phyloP scores from a whole-genome alignment of 1,284 basidiomycete species.

The Heterobasidion irregulare region DNA sequence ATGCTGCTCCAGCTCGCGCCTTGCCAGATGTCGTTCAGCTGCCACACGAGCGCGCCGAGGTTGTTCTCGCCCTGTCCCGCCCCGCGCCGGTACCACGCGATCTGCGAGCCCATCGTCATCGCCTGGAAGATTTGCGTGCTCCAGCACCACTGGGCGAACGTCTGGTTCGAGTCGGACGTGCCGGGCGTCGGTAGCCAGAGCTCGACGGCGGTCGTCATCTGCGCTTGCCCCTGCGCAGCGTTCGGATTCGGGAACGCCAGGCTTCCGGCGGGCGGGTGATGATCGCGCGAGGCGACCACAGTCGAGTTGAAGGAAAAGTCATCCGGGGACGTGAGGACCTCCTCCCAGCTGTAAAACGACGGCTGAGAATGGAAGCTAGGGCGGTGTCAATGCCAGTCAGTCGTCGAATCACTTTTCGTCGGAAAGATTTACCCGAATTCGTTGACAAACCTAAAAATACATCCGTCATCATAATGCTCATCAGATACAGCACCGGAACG shows the following conservation, averaged over 20 bases:
- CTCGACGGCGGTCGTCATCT: constrained; percentile 45
- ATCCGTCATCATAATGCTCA: too few species aligned
- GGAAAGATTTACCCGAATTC: constrained; percentile 42
- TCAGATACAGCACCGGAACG: too few species aligned
- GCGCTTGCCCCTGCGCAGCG: constrained; percentile 41
- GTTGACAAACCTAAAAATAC: constrained; percentile 40
- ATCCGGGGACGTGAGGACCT: constrained; percentile 39
- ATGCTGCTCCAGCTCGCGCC: constrained; percentile 52
- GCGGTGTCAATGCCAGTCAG: not conserved
- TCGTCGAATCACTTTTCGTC: not conserved
- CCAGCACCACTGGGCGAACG: constrained; percentile 55
- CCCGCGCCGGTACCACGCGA: constrained; percentile 51
- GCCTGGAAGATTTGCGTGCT: constrained; percentile 52
- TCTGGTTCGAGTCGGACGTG: constrained; percentile 44
- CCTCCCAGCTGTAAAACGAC: constrained; percentile 55
- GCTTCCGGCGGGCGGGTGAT: constrained; percentile 48
- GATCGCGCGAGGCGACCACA: constrained; percentile 49
- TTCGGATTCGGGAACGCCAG: constrained; percentile 54
- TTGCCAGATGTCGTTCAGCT: constrained; percentile 65
- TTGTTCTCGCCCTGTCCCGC: constrained; percentile 51
- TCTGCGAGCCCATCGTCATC: constrained; percentile 51
- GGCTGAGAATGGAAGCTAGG: constrained; percentile 57
- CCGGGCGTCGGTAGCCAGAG: constrained; percentile 44
- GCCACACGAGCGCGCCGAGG: constrained; percentile 54
- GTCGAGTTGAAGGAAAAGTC: constrained; percentile 56